Base-by-base conservation (phyloP, 495 filamentous ascomycete species). In the Penicillium steckii region DNA sequence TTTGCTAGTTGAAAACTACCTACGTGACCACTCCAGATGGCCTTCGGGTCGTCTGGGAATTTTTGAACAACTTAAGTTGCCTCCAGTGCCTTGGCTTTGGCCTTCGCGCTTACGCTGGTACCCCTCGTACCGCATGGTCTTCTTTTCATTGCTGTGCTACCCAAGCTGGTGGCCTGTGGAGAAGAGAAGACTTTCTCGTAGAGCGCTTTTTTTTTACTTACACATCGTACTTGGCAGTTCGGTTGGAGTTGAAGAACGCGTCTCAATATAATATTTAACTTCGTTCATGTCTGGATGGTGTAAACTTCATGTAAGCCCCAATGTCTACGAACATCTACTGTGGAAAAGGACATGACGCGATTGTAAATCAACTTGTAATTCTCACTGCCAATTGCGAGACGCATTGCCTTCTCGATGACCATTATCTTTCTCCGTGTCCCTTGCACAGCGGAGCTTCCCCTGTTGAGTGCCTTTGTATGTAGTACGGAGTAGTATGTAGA, bases 1-100 rank as follows among this genome's bases (percentile, higher is more conserved):
- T 78, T 78, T 78, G 77, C 77, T 80, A 77, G 75, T 80, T 80
- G 77, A 80, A 80, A 80, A 80, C 77, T 80, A 78, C 68, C 68
- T 72, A 70, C 62, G 69, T 77, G 74, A 75, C 74, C 53, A 55
- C 74, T 77, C 59, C 66, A 60, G 49, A 58, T 69, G 72, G 68
- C 64, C 74, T 61, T 64, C 50, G 70, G 72, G 62, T 73, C 71
- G 71, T 59, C 51, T 64, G 66, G 74, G 74, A 77, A 77, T 77
- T 77, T 77, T 77, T 77, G 72, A 75, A 72, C 56, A 64, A 53
- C 53, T n/a, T 32, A 48, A 57, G 50, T 47, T 67, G 61, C 64
- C 64, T 59, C 66, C 37, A 50, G 43, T 55, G 50, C 44, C 44
- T 56, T 66, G 61, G 50, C 38, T 26, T 46, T 50, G 19, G 55